These are phyloP conservation scores for Aspergillus ruber DNA, from an alignment of 2,329 filamentous ascomycete species.

Conservation along the genomic window DNA sequence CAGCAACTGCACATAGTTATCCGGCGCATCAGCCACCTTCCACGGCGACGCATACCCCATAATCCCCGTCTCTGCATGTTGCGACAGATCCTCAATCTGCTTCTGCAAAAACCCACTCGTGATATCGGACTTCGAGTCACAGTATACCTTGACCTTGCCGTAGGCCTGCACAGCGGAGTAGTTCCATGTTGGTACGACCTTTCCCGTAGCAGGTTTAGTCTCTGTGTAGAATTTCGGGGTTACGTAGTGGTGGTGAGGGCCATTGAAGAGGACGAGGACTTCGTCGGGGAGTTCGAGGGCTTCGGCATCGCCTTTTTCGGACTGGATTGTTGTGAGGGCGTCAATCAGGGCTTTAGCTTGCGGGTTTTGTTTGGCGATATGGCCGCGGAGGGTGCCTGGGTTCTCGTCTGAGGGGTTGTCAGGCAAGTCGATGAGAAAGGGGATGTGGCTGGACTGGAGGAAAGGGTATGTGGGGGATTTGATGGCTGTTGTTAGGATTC, in stretches of 20 bases:
- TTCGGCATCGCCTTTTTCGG: conserved; percentile 2
- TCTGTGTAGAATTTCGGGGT: conserved; percentile 63
- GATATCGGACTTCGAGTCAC: conserved; percentile 42
- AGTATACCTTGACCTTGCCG: conserved; percentile 50
- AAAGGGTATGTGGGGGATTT: conserved; percentile 43
- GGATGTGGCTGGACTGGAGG: conserved; percentile 56
- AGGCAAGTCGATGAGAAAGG: conserved; percentile 50
- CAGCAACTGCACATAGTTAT: conserved; percentile 50
- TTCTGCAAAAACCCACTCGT: conserved; percentile 44
- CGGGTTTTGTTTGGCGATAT: conserved; percentile 58
- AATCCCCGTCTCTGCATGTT: conserved; percentile 46
- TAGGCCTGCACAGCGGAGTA: conserved; percentile 61
- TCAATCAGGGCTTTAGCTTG: conserved; percentile 58
- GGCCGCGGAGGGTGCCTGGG: conserved; percentile 50
- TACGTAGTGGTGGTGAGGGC: conserved; percentile 55
- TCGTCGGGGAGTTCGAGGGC: conserved; percentile 39
- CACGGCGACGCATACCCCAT: conserved; percentile 50
- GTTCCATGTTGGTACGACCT: conserved; percentile 67
- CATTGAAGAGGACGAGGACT: conserved; percentile 58
- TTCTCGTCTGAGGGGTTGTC: conserved; percentile 26
- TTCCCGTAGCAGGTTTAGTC: conserved; percentile 58
- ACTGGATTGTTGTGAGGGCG: conserved; percentile 21
- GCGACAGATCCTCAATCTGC: conserved; percentile 50
- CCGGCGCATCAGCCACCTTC: conserved; percentile 56
- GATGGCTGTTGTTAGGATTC: conserved; percentile 58